A percentile compares a stretch with the other conserved stretches of the same genome.
Evolutionary conservation across 441 rosid species (phyloP).

Genomic region (Populus hybrid): DNA sequence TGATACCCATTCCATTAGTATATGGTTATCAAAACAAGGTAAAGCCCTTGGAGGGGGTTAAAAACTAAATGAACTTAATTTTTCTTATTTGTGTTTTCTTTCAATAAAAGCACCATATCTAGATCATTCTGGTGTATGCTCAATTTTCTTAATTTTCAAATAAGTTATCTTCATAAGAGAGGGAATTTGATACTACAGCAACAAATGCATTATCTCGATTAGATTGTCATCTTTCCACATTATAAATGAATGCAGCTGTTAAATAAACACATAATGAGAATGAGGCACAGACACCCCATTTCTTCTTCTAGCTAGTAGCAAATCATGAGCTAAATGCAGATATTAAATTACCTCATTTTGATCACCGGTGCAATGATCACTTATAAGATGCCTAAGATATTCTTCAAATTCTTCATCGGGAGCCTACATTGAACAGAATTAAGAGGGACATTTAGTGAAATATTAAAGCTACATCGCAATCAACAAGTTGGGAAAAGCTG

Average conservation of each 20-base stretch:
- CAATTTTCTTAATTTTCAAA: not conserved
- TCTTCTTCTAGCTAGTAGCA: not conserved
- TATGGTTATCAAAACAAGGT: not conserved
- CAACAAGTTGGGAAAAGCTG: not conserved
- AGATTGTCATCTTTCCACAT: not conserved
- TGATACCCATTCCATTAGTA: not conserved
- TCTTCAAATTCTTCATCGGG: constrained; percentile 99
- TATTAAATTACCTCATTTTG: constrained; percentile 71
- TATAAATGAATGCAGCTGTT: constrained; percentile 5
- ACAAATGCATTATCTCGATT: not conserved
- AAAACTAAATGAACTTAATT: not conserved
- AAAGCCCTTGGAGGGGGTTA: not conserved
- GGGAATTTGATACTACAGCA: not conserved
- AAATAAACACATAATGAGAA: not conserved
- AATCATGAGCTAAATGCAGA: constrained; percentile 1
- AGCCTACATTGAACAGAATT: constrained; percentile 50
- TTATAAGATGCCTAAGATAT: constrained; percentile 72
- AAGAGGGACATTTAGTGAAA: constrained; percentile 15
- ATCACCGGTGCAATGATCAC: constrained; percentile 78
- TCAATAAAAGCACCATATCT: not conserved
- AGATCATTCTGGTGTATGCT: not conserved
- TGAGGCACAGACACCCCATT: not conserved
- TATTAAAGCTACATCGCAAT: not conserved
- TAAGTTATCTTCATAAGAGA: not conserved
- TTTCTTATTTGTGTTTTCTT: not conserved